Percentiles rank a stretch among this genome's conserved stretches.
Conservation (phyloP, 192 early-diverging fungal genomes). For the Podochytrium sp. region DNA sequence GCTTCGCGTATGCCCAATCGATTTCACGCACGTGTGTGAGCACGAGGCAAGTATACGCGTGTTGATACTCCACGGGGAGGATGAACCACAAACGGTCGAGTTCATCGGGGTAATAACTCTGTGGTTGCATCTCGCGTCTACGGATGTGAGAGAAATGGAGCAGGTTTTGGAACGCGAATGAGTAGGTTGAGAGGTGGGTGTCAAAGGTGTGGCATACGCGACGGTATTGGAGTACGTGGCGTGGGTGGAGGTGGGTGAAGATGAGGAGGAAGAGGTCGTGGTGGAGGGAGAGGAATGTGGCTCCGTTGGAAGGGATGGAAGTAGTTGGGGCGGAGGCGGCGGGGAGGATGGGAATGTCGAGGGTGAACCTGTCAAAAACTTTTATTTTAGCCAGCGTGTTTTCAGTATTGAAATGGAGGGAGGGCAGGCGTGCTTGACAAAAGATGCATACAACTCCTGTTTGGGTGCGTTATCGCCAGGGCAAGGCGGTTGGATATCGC, state of each 20-base stretch:
- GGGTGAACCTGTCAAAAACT: too few species aligned
- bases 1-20: not conserved
- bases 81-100: constrained; percentile 3
- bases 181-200: not conserved
- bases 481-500: too few species aligned
- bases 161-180: not conserved
- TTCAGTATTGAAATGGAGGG: too few species aligned
- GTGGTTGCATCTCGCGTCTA: not conserved
- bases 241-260: not conserved
- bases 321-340: too few species aligned
- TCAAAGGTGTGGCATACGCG: constrained; percentile 2
- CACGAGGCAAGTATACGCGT: not conserved
- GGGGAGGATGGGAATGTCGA: too few species aligned
- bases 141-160: not conserved
- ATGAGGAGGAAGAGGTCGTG: not conserved
- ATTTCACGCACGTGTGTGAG: not conserved
- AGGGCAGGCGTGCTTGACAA: too few species aligned
- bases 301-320: too few species aligned
- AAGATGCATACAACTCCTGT: too few species aligned
- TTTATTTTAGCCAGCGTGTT: too few species aligned
- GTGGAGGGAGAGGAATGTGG: not conserved
- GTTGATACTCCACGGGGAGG: not conserved
- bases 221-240: not conserved
- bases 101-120: not conserved
- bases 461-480: too few species aligned